These are phyloP conservation scores for Starmerella asiatica DNA, from an alignment of 805 yeast genomes.

Conservation along the genomic window DNA sequence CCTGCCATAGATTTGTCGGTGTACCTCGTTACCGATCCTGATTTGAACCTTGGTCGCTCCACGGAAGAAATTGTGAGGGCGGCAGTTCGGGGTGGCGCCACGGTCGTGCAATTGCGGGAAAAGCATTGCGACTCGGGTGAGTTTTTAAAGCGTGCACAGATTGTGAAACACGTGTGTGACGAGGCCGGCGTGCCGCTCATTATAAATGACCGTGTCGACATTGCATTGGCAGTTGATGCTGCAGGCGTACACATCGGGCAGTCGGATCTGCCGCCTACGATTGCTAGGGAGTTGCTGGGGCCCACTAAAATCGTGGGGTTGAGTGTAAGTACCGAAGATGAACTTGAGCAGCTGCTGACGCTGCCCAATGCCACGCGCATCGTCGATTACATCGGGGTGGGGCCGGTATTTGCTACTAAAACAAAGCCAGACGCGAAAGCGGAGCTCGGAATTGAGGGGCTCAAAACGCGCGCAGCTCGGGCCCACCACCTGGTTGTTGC, in stretches of 20 bases:
- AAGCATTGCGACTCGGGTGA: conserved; percentile 54
- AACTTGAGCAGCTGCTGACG: conserved; percentile 30
- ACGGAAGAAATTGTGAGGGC: conserved; percentile 22
- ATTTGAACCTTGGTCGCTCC: conserved; percentile 9
- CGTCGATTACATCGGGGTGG: conserved; percentile 63
- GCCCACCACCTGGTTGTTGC: conserved; percentile 48
- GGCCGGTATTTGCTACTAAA: conserved; percentile 59
- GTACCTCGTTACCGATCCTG: conserved; percentile 20
- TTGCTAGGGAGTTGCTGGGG: conserved; percentile 55
- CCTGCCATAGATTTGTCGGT: conserved; percentile 14
- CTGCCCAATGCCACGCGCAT: background rate
- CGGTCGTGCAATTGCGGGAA: conserved; percentile 73
- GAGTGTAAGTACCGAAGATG: conserved; percentile 48
- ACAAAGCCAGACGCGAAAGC: conserved; percentile 49
- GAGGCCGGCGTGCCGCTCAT: conserved; percentile 55
- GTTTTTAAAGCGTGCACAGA: conserved; percentile 48
- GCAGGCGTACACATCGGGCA: conserved; percentile 93
- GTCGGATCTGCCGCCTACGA: conserved; percentile 55
- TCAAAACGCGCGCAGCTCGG: conserved; percentile 59
- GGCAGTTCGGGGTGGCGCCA: conserved; percentile 59
- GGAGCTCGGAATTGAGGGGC: conserved; percentile 62
- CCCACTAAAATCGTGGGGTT: conserved; percentile 67
- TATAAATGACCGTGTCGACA: conserved; percentile 77
- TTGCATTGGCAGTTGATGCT: conserved; percentile 78
- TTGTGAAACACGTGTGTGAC: conserved; percentile 49